Evolutionary conservation across 495 filamentous ascomycete genomes (phyloP).

Genomic region (Annulohypoxylon nitens): DNA sequence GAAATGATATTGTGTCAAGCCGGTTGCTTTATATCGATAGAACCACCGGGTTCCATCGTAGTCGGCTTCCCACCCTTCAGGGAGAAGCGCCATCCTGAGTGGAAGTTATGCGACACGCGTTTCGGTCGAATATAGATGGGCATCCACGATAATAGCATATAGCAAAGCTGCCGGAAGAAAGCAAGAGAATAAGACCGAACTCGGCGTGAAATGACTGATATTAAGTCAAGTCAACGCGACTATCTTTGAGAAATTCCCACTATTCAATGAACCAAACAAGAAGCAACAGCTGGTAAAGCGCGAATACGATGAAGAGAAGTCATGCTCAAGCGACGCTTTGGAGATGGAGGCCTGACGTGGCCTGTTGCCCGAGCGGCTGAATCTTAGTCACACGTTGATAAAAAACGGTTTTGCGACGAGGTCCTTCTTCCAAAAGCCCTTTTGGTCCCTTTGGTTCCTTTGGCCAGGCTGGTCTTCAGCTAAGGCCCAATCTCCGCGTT

Average conservation of each 20-base stretch:
- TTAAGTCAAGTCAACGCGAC: not conserved
- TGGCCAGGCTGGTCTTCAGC: conserved; percentile 19
- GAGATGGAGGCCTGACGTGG: conserved; percentile 28
- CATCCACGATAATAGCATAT: not conserved
- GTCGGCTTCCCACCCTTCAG: conserved; percentile 62
- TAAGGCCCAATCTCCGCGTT: conserved; percentile 23
- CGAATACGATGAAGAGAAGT: conserved; percentile 4
- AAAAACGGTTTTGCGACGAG: conserved; percentile 18
- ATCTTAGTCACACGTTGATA: conserved; percentile 19
- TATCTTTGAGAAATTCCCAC: not conserved
- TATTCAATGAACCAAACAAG: not conserved
- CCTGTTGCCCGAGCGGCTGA: conserved; percentile 28
- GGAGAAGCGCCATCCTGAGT: conserved; percentile 54
- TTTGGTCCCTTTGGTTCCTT: conserved; percentile 8
- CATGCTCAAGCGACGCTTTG: not conserved
- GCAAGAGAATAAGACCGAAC: not conserved
- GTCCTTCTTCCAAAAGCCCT: conserved; percentile 21
- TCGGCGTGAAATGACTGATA: not conserved
- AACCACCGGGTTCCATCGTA: conserved; percentile 65
- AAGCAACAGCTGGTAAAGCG: not conserved
- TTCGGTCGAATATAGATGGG: conserved; percentile 1
- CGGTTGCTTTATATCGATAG: conserved; percentile 61
- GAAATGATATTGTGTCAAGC: conserved; percentile 62
- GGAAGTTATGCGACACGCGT: not conserved
- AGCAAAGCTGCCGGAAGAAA: not conserved